Evolutionary conservation across 768 basidiomycete genomes (phyloP), one percentile per base, ranked within the genome.

Genomic region (Rhodotorula babjevae): DNA sequence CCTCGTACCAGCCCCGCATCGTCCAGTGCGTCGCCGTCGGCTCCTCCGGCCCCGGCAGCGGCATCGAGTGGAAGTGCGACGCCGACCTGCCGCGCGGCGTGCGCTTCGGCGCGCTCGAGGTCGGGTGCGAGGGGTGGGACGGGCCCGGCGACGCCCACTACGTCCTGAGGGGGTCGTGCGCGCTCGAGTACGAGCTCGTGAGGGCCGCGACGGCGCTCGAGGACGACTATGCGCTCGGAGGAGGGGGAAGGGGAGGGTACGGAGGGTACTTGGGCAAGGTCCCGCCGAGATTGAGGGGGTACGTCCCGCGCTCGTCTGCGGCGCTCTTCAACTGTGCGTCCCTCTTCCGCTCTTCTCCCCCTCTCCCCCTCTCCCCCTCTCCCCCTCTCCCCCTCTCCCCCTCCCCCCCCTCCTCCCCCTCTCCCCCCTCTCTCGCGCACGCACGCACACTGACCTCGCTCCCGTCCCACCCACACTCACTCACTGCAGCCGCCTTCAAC

Each of bases 101-200:
- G 65, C 85, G 93, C 27, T 89, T 97, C 67, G 94, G 94, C 25
- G 85, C 87, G 73, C 88, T 95, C 0, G 87, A 90, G 75, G 87
- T 97, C 1, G 88, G 87, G 27, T 97, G 94, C 77, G 94, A 97
- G 83, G 94, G 94, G 33, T 97, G 90, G 89, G 73, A 74, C 29
- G 58, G 58, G 8, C 66, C 73, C 5, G 63, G 59, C 49, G 94
- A 97, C 82, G 84, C n/a, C n/a, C n/a, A 87, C 3, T 87, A 88
- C 80, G 90, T 97, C 23, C 81, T 95, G 72, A 91, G 92, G 84
- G 93, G 93, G 89, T 93, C 92, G 25, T 97, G 93, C 80, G 89
- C 88, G 14, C 83, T 97, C 65, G 87, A 92, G 71, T 97, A 96
- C 79, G 85, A 86, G 60, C 86, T 97, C 5, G 66, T 74, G 36